Conservation (phyloP, 164 flowering plant species). For the Annona cherimola region DNA sequence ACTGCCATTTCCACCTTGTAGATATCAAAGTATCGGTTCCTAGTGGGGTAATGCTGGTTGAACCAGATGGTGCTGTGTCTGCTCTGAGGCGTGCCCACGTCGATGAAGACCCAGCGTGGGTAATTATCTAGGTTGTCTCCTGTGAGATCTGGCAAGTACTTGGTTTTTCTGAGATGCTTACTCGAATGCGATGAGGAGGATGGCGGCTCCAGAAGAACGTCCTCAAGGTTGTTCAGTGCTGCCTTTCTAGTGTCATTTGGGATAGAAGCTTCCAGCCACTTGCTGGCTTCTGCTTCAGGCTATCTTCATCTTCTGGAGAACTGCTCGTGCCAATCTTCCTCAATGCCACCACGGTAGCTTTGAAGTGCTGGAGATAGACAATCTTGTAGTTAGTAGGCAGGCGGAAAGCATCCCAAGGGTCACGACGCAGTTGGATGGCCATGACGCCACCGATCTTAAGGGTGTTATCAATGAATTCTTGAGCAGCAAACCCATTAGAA, state of each 20-base stretch:
- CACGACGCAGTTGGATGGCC: constrained; percentile 26
- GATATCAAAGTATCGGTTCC: constrained; percentile 44
- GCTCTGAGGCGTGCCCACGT: constrained; percentile 30
- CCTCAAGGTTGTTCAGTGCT: constrained; percentile 59
- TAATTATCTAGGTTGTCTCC: constrained; percentile 55
- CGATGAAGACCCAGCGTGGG: constrained; percentile 62
- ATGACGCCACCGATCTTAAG: constrained; percentile 50
- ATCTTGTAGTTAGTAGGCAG: constrained; percentile 43
- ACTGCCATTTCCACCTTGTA: constrained; percentile 45
- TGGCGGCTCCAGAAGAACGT: constrained; percentile 77
- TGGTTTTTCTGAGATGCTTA: constrained; percentile 36
- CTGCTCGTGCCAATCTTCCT: constrained; percentile 24
- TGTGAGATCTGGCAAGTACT: constrained; percentile 56
- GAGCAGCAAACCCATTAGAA: constrained; percentile 6
- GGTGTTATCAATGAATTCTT: constrained; percentile 34
- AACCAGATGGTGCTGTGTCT: constrained; percentile 43
- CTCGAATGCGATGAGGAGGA: constrained; percentile 29
- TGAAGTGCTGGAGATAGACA: constrained; percentile 44
- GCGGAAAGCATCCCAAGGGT: constrained; percentile 16
- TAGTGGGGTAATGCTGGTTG: constrained; percentile 51
- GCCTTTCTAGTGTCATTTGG: constrained; percentile 33
- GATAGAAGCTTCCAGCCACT: not conserved
- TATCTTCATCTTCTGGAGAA: no score
- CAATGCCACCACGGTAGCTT: constrained; percentile 43
- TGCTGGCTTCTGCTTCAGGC: not conserved